Conservation (phyloP, 306 rosid species). For the Prunus mume region DNA sequence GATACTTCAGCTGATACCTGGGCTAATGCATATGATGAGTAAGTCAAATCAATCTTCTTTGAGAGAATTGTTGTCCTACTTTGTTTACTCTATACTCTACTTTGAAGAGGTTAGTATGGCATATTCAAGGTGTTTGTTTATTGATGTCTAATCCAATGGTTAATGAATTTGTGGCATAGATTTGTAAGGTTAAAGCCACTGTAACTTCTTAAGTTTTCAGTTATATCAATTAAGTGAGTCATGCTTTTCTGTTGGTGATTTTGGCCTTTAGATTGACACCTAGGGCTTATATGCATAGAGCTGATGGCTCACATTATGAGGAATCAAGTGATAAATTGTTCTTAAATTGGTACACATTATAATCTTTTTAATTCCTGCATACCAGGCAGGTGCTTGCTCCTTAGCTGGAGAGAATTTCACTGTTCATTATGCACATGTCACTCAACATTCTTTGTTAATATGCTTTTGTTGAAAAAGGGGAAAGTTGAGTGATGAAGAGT, state of each 20-base stretch:
- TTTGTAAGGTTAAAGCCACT: not conserved
- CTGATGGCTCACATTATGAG: not conserved
- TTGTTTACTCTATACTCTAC: not conserved
- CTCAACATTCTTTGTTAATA: not conserved
- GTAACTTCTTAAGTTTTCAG: not conserved
- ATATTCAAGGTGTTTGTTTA: not conserved
- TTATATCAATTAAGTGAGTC: not conserved
- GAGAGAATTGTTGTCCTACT: not conserved
- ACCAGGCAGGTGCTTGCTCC: no score
- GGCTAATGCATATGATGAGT: constrained; percentile 90
- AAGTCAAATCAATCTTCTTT: constrained; percentile 32
- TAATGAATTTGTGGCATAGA: not conserved
- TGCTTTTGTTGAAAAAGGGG: not conserved
- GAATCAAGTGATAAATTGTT: not conserved
- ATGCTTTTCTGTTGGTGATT: not conserved
- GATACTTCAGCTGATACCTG: constrained; percentile 63
- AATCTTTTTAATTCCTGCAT: no score
- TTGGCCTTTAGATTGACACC: not conserved
- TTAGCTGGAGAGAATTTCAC: no score
- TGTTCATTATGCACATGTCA: not conserved
- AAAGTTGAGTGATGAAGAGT: not conserved
- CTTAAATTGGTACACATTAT: not conserved
- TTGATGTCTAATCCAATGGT: constrained; percentile 2
- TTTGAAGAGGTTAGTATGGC: not conserved
- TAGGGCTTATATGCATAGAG: not conserved